Evolutionary conservation across 352 stramenopile species (phyloP), one percentile per base, ranked within the genome.

Genomic region (Globisporangium apiculatum): DNA sequence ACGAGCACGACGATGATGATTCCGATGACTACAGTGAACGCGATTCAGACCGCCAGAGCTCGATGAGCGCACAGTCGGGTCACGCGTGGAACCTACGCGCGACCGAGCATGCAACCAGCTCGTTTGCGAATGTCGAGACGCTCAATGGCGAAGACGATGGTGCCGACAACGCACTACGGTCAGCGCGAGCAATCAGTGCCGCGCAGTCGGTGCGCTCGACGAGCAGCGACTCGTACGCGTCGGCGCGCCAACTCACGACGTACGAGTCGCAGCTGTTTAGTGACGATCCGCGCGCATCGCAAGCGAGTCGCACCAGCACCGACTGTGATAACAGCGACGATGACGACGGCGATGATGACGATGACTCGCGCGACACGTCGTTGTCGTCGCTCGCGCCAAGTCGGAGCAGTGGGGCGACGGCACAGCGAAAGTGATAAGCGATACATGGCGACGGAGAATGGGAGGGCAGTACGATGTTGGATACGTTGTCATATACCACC

Each of bases 171-270:
- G 7, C 24, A n/a, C 7, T 38, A 24, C 8, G 46, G 15, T 4
- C 40, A 45, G 15, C 51, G 10, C 58, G 51, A 11, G 15, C 18
- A 11, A 18, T 58, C 43, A 58, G 58, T 10, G 38, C 50, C 15
- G 6, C 35, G 17, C 41, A 50, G 18, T 75, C 61, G 5, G 40
- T 45, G 42, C 64, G 67, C 17, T 71, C 64, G 1, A 37, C 18
- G 0, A 38, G 17, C 6, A 57, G 55, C 18, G 67, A 75, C n/a
- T 75, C 68, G 55, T 75, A 75, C 48, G 65, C 68, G 10, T 75
- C 67, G 4, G 41, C 45, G 2, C 64, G 51, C 4, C 60, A 71
- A 24, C 42, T 62, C 14, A 12, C 18, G 6, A 54, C 45, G 31
- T 61, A 65, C 47, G 55, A 64, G 41, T 66, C 60, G 40, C 42